Conservation (phyloP, 176 grass and related monocot species). For the Eragrostis curvula region DNA sequence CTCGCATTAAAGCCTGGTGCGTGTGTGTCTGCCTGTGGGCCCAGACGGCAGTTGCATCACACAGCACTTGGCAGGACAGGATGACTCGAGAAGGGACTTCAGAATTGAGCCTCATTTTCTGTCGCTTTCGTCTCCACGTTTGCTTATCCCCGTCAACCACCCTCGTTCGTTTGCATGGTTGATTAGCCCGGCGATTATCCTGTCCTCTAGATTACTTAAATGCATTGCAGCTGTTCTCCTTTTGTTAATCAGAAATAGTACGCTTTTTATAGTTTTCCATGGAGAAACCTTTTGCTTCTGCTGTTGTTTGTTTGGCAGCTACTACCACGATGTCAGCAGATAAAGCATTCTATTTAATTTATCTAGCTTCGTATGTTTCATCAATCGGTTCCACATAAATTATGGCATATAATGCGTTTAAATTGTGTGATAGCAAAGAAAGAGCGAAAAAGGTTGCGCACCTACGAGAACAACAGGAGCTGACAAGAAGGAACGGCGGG, state of each 20-base stretch:
- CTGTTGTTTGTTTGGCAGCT: background rate
- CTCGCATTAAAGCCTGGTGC: constrained; percentile 39
- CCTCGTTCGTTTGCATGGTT: constrained; percentile 29
- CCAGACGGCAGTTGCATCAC: background rate
- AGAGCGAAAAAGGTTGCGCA: background rate
- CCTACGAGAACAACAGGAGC: background rate
- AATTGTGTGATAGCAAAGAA: background rate
- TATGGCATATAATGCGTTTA: background rate
- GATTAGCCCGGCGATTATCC: constrained; percentile 23
- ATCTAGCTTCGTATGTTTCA: no score
- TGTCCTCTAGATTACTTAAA: constrained; percentile 4
- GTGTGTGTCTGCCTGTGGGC: constrained; percentile 9
- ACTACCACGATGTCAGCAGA: background rate
- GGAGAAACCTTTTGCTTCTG: constrained; percentile 1
- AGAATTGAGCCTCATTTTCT: background rate
- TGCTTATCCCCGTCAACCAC: constrained; percentile 31
- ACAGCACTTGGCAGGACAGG: background rate
- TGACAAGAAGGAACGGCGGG: constrained; percentile 18
- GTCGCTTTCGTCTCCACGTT: background rate
- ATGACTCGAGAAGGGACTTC: background rate
- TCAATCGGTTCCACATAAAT: no score
- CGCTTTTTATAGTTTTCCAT: background rate
- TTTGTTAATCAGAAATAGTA: background rate
- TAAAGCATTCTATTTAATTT: background rate
- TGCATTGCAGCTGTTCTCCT: background rate